phyloP scores from a whole-genome alignment of 805 yeast species.

The Grigorovia humatica region DNA sequence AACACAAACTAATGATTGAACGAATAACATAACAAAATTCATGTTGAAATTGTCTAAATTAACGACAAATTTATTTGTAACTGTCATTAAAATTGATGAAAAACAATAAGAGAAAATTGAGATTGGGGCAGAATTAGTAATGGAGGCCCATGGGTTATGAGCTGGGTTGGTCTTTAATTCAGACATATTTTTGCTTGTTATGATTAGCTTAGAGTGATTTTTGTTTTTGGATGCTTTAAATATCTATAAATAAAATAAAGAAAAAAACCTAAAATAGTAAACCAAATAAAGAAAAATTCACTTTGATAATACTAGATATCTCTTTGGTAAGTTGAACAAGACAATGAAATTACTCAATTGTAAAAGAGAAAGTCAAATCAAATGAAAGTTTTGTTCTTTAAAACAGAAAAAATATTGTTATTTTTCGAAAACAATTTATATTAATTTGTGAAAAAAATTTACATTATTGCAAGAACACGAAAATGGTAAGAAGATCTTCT shows the following conservation, averaged over 20 bases:
- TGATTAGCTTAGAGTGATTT: not conserved
- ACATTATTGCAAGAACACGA: not conserved
- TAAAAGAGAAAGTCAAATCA: no score
- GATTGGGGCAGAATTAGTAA: conserved; percentile 42
- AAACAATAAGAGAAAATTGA: conserved; percentile 79
- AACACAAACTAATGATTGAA: conserved; percentile 81
- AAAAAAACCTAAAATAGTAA: no score
- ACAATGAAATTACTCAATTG: not conserved
- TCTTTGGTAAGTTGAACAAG: no score
- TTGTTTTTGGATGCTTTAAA: no score
- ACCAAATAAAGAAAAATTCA: no score
- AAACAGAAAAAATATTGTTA: no score
- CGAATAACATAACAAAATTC: conserved; percentile 81
- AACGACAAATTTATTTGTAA: conserved; percentile 91
- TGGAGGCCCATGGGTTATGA: conserved; percentile 8
- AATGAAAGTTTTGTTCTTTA: no score
- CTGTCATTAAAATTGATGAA: conserved; percentile 94
- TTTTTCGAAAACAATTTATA: not conserved
- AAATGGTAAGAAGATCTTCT: not conserved
- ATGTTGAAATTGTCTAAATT: conserved; percentile 59
- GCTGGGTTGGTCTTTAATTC: conserved; percentile 16
- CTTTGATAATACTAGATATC: no score
- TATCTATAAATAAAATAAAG: no score
- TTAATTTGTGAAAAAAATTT: no score
- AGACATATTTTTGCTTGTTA: conserved; percentile 15